Evolutionary conservation across 2,329 filamentous ascomycete species (phyloP).

Genomic region (Graphium sp.): DNA sequence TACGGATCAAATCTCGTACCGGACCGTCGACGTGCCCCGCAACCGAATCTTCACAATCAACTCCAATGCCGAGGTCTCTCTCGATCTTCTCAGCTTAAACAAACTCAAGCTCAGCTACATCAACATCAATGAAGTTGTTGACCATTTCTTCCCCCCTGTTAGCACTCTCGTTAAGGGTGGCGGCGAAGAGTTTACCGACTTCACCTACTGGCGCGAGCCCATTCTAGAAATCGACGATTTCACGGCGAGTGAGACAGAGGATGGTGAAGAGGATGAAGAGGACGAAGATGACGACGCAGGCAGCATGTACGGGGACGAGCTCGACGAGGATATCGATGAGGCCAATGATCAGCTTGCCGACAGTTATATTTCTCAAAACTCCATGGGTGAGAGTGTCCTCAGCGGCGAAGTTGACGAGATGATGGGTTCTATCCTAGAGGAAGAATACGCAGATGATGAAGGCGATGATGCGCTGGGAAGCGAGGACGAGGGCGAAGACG

Average conservation of each 20-base stretch:
- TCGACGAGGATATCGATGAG: constrained; percentile 24
- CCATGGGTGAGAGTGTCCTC: constrained; percentile 21
- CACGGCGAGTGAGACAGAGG: constrained; percentile 54
- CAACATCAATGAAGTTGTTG: constrained; percentile 90
- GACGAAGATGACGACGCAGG: constrained; percentile 27
- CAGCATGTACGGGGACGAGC: too few relatives aligned
- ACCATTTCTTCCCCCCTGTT: constrained; percentile 94
- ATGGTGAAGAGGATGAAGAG: constrained; percentile 23
- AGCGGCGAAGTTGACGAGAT: constrained; percentile 14
- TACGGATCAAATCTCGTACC: constrained; percentile 90
- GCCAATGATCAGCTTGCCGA: constrained; percentile 26
- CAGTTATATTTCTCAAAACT: constrained; percentile 36
- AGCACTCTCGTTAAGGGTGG: constrained; percentile 74
- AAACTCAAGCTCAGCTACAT: constrained; percentile 95
- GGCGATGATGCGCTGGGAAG: constrained; percentile 24
- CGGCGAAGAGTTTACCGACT: constrained; percentile 91
- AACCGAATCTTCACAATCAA: constrained; percentile 98
- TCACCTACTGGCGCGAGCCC: constrained; percentile 84
- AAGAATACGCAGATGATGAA: constrained; percentile 17
- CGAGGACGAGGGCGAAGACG: constrained; percentile 18
- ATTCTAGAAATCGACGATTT: constrained; percentile 80
- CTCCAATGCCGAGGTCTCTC: constrained; percentile 84
- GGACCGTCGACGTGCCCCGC: constrained; percentile 86
- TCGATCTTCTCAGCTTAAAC: constrained; percentile 80
- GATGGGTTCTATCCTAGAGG: constrained; percentile 13